Base-by-base conservation (phyloP, 306 rosid species). In the Glycine soja region DNA sequence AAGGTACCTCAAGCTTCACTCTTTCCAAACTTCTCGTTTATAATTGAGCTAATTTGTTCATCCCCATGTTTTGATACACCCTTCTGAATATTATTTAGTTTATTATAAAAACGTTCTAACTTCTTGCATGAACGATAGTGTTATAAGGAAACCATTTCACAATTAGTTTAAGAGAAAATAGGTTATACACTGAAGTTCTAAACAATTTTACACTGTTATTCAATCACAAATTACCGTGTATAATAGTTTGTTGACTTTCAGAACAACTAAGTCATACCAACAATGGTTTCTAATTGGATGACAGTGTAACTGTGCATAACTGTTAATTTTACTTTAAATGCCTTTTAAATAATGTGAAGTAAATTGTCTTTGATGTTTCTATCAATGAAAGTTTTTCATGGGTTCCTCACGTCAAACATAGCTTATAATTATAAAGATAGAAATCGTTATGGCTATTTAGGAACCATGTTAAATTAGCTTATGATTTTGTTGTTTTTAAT, bases 1-100 rank as follows among this genome's bases (percentile, higher is more conserved):
- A 95, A 93, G 99, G 99, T 95, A 89, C 40, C 19, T 11, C 11
- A 15, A 58, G 4, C 78, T 50, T 75, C 51, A 57, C 46, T 69
- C 19, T 52, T 51, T 69, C 32, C 42, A 46, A 46, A 10, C 52
- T 42, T 38, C 1, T 68, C 45, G 51, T 36, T 72, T 43, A 15
- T 24, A 43, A 1, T 65, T 42, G 13, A 66, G 63, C 34, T 48
- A 71, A 68, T 12, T 71, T 67, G 14, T 67, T 58, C 34, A 5
- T 42, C 61, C 32, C 36, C 70, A 53, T 54, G 59, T 16, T 32
- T 45, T 68, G 43, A 11, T 61, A 52, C 48, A 32, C 45, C 69
- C 32, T 54, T 64, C 24, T 54, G 38, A 32, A 70, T 75, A 61
- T 71, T 63, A n/a, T 54, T 50, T 59, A 2, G 3, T 16, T 16